Conservation (phyloP, 1,284 basidiomycete genomes). For the Exsudoporus floridanus region DNA sequence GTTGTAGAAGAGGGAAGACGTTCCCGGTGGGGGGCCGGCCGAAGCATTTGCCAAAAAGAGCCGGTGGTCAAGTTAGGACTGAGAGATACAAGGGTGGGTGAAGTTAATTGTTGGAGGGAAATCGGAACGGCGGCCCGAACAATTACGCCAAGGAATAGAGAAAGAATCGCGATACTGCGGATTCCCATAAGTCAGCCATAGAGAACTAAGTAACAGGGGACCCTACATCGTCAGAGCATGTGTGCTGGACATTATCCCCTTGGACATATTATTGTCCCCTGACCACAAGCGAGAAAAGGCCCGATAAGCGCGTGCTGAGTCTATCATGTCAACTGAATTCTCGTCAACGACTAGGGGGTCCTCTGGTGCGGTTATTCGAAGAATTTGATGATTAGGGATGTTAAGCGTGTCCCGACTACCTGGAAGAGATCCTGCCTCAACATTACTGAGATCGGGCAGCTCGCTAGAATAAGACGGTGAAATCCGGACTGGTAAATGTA, state of each 20-base stretch:
- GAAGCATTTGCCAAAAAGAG: slow-evolving; percentile 34
- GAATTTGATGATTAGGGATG: slow-evolving; percentile 44
- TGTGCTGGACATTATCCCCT: slow-evolving; percentile 42
- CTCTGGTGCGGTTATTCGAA: slow-evolving; percentile 37
- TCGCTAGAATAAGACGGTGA: slow-evolving; percentile 36
- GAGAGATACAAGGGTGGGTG: slow-evolving; percentile 16
- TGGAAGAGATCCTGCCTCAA: slow-evolving; percentile 40
- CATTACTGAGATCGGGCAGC: slow-evolving; percentile 29
- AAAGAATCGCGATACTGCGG: slow-evolving; percentile 61
- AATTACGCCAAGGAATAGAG: slow-evolving; percentile 63
- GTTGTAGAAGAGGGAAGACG: slow-evolving; percentile 35
- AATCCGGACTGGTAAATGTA: slow-evolving; percentile 59
- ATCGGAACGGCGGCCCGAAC: slow-evolving; percentile 53
- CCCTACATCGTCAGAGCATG: slow-evolving; percentile 65
- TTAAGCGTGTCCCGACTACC: slow-evolving; percentile 50
- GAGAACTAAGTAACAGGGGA: slow-evolving; percentile 10
- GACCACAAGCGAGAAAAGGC: slow-evolving; percentile 48
- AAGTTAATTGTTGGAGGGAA: slow-evolving; percentile 32
- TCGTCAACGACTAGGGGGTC: slow-evolving; percentile 46
- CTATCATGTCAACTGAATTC: slow-evolving; percentile 44
- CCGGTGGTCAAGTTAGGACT: slow-evolving; percentile 22
- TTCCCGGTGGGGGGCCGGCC: slow-evolving; percentile 39
- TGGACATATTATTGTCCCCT: slow-evolving; percentile 37
- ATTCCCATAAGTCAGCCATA: slow-evolving; percentile 13
- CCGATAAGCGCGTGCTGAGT: slow-evolving; percentile 43